Evolutionary conservation across 108 stramenopile species (phyloP), one percentile per base, ranked within the genome.

Genomic region (Skeletonema marinoi): DNA sequence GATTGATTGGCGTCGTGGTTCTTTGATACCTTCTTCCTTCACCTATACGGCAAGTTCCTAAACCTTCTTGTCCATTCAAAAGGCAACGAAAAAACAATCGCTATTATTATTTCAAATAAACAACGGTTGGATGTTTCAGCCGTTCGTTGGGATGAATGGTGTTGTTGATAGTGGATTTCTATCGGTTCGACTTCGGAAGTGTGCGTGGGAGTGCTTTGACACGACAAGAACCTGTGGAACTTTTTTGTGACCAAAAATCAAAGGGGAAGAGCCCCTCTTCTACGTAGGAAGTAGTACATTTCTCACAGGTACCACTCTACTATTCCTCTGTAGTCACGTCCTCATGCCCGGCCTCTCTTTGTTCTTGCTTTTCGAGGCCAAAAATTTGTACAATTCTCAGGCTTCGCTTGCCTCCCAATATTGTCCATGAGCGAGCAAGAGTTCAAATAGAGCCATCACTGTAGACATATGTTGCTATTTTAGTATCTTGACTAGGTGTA

Each of bases 51-150:
- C 44, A 46, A 16, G 16, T 56, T 56, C 54, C 25, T 56, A 29
- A 6, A 46, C 54, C 54, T 56, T 21, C 0, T 10, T 14, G 25
- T n/a, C 54, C 9, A 39, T 9, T 9, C 9, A 10, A 56, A 25
- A 25, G 19, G 25, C 25, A 21, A 29, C 19, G 19, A 8, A 39
- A 39, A 16, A 56, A 21, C 25, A 29, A 56, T 25, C 54, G 54
- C 54, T 56, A 56, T 25, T n/a, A 50, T 50, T 56, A 56, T 56
- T 56, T 56, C 54, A 56, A 56, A 56, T 6, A 2, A 56, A 56
- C 54, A 56, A 56, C 54, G 54, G 54, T 56, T 56, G 54, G 54
- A 56, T 56, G 54, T 56, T 56, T 25, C 25, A 56, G 19, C 6
- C 54, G 54, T 56, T 56, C 21, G 8, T 50, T 5, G 48, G 48